A percentile compares a stretch with the other conserved stretches of the same genome.
These are phyloP conservation scores for Rhizopogon rudus DNA, from an alignment of 768 basidiomycete species.

Conservation along the genomic window DNA sequence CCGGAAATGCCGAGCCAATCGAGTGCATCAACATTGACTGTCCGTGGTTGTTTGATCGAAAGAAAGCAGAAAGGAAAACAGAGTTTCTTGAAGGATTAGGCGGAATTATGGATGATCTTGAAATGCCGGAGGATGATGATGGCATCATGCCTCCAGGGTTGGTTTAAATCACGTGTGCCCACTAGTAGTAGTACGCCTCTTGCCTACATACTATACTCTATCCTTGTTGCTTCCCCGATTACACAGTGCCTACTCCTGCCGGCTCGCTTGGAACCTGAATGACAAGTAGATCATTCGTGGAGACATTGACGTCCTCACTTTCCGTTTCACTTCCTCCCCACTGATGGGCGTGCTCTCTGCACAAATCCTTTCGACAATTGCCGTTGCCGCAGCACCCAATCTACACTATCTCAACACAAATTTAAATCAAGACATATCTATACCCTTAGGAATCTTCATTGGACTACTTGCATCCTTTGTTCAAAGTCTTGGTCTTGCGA, in stretches of 20 bases:
- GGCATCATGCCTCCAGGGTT: background rate
- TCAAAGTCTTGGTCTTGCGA: constrained; percentile 87
- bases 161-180: too few species aligned
- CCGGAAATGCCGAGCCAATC: constrained; percentile 51
- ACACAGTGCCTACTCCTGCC: background rate
- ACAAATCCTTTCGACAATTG: background rate
- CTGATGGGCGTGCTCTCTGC: background rate
- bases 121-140: constrained; percentile 1
- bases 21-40: constrained; percentile 86
- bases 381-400: background rate
- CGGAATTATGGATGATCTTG: constrained; percentile 26
- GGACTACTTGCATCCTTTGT: constrained; percentile 83
- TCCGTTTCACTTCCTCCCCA: background rate
- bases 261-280: background rate
- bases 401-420: background rate
- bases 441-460: constrained; percentile 40
- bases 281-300: background rate
- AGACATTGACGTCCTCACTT: background rate
- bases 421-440: constrained; percentile 27
- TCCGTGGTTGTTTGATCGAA: constrained; percentile 72
- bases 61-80: constrained; percentile 44
- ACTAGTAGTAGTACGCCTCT: background rate
- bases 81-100: constrained; percentile 26
- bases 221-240: background rate
- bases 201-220: background rate